Base-by-base conservation (phyloP, 2,329 filamentous ascomycete species). In the Xylariaceae sp. region DNA sequence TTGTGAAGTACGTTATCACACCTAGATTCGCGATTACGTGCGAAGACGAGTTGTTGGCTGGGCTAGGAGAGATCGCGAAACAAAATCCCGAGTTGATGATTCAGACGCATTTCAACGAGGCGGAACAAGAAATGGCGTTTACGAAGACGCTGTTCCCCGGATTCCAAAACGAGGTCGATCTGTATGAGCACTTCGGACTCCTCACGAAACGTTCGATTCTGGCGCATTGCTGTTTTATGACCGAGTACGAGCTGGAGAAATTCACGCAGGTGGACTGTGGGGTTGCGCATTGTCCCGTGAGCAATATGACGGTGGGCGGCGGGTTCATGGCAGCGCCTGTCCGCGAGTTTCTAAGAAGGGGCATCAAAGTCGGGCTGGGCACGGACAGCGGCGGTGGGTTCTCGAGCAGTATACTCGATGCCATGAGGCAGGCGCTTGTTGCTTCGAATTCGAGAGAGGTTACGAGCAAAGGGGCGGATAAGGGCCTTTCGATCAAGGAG, bases 21-120 rank as follows among this genome's bases (percentile, higher is more conserved):
- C 82, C 81, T 13, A 73, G 83, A 1, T 84, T 86, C 58, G 81
- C 83, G 36, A 82, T 86, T 45, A 80, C 78, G 6, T 87, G 84
- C 62, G 76, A 77, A 1, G 66, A 74, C 1, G 72, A 75, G 2
- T 69, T 87, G 0, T 73, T 88, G 2, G 50, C 60, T 0, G 81
- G 81, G 0, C 70, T 88, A 1, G 84, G 84, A 0, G 62, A 69
- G 1, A 75, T 87, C 19, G 78, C 79, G 0, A 58, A 60, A 3
- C 58, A 71, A 10, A 72, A 86, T 50, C 69, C 71, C 0, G 65
- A 73, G 1, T 62, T 87, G 17, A 73, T 80, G 0, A 79, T 88
- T 31, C 84, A 88, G 66, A 87, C 83, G 3, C 84, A 87, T 63
- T 86, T 87, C 70, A 82, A 85, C 65, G 84, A 87, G 62, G 82